A percentile compares a stretch with the other conserved stretches of the same genome.
Conservation (phyloP, 179 eudicot species). For the Vitellaria paradoxa region DNA sequence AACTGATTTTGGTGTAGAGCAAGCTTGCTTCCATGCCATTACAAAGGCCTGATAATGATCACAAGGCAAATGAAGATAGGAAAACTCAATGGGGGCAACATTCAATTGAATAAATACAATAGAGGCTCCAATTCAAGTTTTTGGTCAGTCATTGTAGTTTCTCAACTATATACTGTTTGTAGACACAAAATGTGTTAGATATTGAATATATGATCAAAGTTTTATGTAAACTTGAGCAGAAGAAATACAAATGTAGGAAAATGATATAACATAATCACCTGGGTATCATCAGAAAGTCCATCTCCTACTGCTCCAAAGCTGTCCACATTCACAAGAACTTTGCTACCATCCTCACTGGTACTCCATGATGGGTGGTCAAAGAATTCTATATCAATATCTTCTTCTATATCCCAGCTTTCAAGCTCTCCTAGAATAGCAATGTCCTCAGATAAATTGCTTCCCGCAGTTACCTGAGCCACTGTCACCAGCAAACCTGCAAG, state of each 20-base stretch:
- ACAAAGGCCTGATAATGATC: slow-evolving; percentile 50
- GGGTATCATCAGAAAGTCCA: slow-evolving; percentile 80
- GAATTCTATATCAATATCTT: slow-evolving; percentile 37
- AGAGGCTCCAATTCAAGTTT: too few relatives aligned
- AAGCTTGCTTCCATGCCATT: slow-evolving; percentile 76
- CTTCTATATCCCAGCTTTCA: slow-evolving; percentile 46
- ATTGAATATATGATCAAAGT: too few relatives aligned
- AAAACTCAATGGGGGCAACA: too few relatives aligned
- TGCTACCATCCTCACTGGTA: slow-evolving; percentile 33
- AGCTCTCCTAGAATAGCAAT: slow-evolving; percentile 31
- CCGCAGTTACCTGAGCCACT: slow-evolving; percentile 39
- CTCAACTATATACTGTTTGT: too few relatives aligned
- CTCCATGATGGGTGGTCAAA: slow-evolving; percentile 37
- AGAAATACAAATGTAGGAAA: too few relatives aligned
- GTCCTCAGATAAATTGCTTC: slow-evolving; percentile 24
- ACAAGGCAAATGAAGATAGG: not conserved
- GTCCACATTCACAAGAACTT: slow-evolving; percentile 73
- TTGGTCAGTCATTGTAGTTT: too few relatives aligned
- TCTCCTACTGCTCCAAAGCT: slow-evolving; percentile 82
- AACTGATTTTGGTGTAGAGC: slow-evolving; percentile 60
- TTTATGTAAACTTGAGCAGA: too few relatives aligned
- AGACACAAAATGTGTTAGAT: too few relatives aligned
- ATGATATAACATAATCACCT: slow-evolving; percentile 35
- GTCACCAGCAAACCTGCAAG: slow-evolving; percentile 44
- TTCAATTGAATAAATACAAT: too few relatives aligned